Conservation (phyloP, 108 stramenopile genomes). For the Skeletonema potamos region DNA sequence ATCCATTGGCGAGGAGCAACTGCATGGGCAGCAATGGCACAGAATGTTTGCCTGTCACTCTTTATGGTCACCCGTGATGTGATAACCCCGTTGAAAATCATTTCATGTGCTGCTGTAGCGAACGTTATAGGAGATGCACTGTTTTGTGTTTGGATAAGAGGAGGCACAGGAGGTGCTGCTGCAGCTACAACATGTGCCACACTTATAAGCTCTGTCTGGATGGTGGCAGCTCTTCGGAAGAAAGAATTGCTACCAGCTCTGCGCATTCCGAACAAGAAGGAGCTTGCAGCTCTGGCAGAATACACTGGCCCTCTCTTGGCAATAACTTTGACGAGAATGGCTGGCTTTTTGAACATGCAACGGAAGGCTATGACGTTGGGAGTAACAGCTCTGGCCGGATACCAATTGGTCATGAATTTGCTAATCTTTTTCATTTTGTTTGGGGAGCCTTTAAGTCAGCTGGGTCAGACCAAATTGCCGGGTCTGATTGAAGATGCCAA, state of each 20-base stretch:
- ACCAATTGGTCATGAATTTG: constrained; percentile 70
- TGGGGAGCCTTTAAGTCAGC: constrained; percentile 77
- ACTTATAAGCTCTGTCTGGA: constrained; percentile 61
- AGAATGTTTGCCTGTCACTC: constrained; percentile 52
- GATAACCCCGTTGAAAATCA: constrained; percentile 78
- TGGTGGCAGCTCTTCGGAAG: constrained; percentile 55
- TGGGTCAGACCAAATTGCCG: constrained; percentile 74
- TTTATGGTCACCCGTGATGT: constrained; percentile 80
- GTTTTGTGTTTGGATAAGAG: constrained; percentile 64
- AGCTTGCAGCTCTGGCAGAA: constrained; percentile 52
- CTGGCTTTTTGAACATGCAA: constrained; percentile 76
- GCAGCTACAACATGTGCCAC: constrained; percentile 79
- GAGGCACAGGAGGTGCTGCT: constrained; percentile 75
- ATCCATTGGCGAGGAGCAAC: constrained; percentile 72
- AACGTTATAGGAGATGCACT: constrained; percentile 74
- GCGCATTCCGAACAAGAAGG: constrained; percentile 54
- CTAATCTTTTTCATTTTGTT: constrained; percentile 79
- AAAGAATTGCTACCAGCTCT: constrained; percentile 60
- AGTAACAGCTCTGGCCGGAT: constrained; percentile 60
- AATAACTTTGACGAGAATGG: constrained; percentile 72
- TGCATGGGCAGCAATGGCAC: constrained; percentile 73
- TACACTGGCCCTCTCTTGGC: constrained; percentile 75
- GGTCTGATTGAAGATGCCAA: constrained; percentile 61
- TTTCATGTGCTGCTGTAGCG: constrained; percentile 54
- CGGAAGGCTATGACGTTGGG: constrained; percentile 69